Conservation (phyloP, 306 rosid genomes). For the Cajanus cajan region DNA sequence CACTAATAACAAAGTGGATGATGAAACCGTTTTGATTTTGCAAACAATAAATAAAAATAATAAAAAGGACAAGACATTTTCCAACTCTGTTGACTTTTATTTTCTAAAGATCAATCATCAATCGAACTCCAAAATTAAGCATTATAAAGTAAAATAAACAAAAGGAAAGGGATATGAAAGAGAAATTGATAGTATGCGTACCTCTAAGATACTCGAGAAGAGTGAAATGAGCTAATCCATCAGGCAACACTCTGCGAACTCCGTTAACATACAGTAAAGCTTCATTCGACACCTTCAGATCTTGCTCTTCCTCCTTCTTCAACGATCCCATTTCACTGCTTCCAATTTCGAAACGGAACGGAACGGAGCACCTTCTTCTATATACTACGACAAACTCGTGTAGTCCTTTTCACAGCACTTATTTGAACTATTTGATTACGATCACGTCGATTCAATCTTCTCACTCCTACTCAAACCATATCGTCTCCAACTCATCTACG, state of each 20-base stretch:
- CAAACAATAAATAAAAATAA: not conserved
- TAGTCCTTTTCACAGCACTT: not conserved
- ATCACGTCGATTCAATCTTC: no score
- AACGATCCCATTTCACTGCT: constrained; percentile 63
- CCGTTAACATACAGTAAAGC: constrained; percentile 70
- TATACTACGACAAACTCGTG: not conserved
- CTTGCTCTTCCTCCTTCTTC: constrained; percentile 44
- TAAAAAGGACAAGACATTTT: not conserved
- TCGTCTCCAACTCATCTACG: not conserved
- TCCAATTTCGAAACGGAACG: not conserved
- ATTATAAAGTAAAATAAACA: no score
- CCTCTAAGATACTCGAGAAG: constrained; percentile 97
- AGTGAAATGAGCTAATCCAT: constrained; percentile 85
- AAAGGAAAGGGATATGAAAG: not conserved
- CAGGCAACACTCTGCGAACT: constrained; percentile 63
- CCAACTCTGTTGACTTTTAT: not conserved
- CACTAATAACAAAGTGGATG: no score
- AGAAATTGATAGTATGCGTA: no score
- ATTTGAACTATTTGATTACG: not conserved
- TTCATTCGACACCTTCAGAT: constrained; percentile 43
- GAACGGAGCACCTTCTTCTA: not conserved
- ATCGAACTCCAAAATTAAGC: no score
- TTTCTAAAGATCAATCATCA: not conserved
- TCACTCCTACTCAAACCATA: not conserved
- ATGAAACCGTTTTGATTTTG: not conserved